Base-by-base conservation (phyloP, 352 stramenopile species). In the Nothophytophthora sp. region DNA sequence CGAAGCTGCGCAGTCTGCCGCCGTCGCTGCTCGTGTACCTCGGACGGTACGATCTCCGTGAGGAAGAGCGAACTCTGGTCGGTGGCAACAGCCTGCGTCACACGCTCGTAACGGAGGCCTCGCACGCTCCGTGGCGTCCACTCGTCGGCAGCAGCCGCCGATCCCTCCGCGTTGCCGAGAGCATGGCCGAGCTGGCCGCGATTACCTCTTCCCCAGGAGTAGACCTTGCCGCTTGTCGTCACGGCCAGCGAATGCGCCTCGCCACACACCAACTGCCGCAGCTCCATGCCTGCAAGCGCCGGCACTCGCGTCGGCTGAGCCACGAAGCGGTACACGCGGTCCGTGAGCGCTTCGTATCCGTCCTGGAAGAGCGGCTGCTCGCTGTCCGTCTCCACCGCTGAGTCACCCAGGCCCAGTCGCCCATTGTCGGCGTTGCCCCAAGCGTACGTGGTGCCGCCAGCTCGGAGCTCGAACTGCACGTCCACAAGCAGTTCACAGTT, bases 301-400 rank as follows among this genome's bases (percentile, higher is more conserved):
- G 68, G 58, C 22, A 89, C 50, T 0, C 52, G 50, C 16, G 65
- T 84, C 0, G 81, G 77, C 1, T 39, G 43, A 3, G 65, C 63
- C 15, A 85, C 60, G 34, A 74, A 89, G 10, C 69, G 73, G 49
- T 91, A 91, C 18, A 65, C 52, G 3, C 67, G 69, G 34, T 89
- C 78, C 1, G 81, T 91, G n/a, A 86, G 57, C 35, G 78, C 76
- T 28, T 91, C 81, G 37, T 89, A 89, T 1, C 81, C 81, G 25
- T 91, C 76, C 1, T 67, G 59, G 24, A 86, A 79, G n/a, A 66
- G 41, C 15, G 22, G 33, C 7, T 41, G 25, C 5, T 55, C 53
- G 20, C 18, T 20, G 19, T 45, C 40, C 4, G 25, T 40, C 1
- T 44, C 25, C 22, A 38, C 20, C 28, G 38, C 42, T 4, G 50